A percentile compares a stretch with the other conserved stretches of the same genome.
Evolutionary conservation across 768 basidiomycete species (phyloP).

Genomic region (Tephrocybe sp.): DNA sequence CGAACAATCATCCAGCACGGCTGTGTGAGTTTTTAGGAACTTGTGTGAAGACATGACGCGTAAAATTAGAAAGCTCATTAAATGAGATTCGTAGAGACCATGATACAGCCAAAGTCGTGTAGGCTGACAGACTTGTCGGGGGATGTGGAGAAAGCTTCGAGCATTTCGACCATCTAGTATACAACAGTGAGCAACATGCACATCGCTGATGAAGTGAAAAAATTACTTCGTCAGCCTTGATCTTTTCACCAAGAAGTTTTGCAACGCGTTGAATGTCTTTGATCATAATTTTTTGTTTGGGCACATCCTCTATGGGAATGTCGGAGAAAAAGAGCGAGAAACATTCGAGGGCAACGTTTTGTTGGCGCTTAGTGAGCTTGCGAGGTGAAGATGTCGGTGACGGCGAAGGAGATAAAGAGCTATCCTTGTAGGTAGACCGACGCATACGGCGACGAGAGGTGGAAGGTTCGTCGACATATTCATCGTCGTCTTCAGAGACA

Average conservation of each 20-base stretch:
- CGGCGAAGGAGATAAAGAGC: slow-evolving; percentile 8
- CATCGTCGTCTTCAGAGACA: slow-evolving; percentile 25
- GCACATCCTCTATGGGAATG: slow-evolving; percentile 40
- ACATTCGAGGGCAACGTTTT: slow-evolving; percentile 48
- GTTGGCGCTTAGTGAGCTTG: slow-evolving; percentile 50
- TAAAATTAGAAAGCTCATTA: background rate
- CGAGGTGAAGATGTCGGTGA: slow-evolving; percentile 6
- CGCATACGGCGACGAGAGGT: slow-evolving; percentile 18
- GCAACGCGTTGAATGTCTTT: slow-evolving; percentile 63
- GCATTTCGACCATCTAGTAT: slow-evolving; percentile 72
- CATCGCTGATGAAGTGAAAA: background rate
- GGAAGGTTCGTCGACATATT: slow-evolving; percentile 27
- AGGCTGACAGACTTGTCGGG: slow-evolving; percentile 67
- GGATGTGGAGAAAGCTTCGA: slow-evolving; percentile 69
- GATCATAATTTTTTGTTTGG: slow-evolving; percentile 55
- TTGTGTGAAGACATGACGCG: background rate
- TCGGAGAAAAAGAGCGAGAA: slow-evolving; percentile 77
- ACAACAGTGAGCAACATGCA: background rate
- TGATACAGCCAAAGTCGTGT: slow-evolving; percentile 73
- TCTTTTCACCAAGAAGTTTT: slow-evolving; percentile 63
- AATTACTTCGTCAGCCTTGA: slow-evolving; percentile 70
- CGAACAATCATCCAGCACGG: background rate
- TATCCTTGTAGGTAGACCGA: slow-evolving; percentile 4
- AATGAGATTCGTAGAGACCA: slow-evolving; percentile 56
- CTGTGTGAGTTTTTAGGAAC: too few relatives aligned